These are phyloP conservation scores for Coemansia nantahalensis DNA, from an alignment of 192 early-diverging fungal genomes.

Conservation along the genomic window DNA sequence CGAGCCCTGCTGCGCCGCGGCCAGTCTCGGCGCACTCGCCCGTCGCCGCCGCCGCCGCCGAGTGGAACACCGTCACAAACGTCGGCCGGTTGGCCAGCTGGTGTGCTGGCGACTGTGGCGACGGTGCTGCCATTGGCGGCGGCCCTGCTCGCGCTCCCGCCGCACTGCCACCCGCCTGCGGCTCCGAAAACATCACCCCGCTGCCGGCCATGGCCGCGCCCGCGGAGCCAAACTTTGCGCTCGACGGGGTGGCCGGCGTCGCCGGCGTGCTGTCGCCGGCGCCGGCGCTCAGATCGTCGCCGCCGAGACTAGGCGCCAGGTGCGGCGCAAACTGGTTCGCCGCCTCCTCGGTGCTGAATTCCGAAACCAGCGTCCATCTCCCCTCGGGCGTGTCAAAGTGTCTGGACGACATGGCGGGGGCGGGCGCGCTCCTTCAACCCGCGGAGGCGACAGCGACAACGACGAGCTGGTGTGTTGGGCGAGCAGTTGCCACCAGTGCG, in stretches of 20 bases:
- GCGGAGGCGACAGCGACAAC: too few species aligned
- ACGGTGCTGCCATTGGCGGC: not conserved
- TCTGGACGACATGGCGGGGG: constrained; percentile 8
- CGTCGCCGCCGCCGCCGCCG: not conserved
- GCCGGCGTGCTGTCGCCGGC: not conserved
- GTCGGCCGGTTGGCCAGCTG: constrained; percentile 35
- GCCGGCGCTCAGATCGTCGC: constrained; percentile 36
- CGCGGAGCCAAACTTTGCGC: constrained; percentile 17
- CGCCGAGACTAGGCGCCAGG: constrained; percentile 20
- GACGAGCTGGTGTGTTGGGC: too few species aligned
- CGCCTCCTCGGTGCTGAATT: constrained; percentile 44
- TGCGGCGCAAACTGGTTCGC: constrained; percentile 48
- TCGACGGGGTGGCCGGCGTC: not conserved
- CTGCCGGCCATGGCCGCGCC: constrained; percentile 30
- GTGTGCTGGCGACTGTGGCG: not conserved
- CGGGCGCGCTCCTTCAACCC: too few species aligned
- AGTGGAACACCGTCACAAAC: constrained; percentile 18
- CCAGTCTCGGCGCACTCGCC: not conserved
- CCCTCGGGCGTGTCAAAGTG: constrained; percentile 51
- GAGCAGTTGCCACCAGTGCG: too few species aligned
- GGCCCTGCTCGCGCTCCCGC: too few species aligned
- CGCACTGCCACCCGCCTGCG: not conserved
- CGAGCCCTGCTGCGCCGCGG: not conserved
- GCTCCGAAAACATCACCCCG: constrained; percentile 30
- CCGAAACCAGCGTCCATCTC: constrained; percentile 34